These are phyloP conservation scores for Perkinsus chesapeaki DNA, from an alignment of 169 alveolate genomes.

Conservation along the genomic window DNA sequence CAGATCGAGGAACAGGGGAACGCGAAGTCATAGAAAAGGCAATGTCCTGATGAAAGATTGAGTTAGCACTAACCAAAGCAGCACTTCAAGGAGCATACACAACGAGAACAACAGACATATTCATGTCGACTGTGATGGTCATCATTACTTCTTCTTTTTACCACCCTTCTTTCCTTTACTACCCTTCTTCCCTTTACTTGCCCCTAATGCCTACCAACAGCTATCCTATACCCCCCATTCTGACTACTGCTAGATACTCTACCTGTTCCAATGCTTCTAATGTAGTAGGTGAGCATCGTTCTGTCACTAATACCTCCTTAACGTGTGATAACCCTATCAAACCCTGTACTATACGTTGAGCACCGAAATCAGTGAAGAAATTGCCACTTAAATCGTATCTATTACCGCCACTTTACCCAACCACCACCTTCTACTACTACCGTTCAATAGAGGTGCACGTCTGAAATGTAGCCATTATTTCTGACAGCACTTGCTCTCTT, in stretches of 20 bases:
- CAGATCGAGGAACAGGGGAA: neutral
- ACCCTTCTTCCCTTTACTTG: conserved; percentile 7
- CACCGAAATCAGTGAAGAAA: conserved; percentile 1
- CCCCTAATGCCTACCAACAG: neutral
- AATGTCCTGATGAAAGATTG: neutral
- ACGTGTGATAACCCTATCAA: neutral
- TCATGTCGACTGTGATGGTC: neutral
- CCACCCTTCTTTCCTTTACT: conserved; percentile 3
- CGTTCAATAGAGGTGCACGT: neutral
- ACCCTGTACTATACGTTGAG: neutral
- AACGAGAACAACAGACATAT: neutral
- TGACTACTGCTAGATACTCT: neutral
- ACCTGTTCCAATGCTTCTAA: conserved; percentile 8
- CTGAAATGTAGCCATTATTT: neutral
- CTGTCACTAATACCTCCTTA: conserved; percentile 3
- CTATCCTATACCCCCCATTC: neutral
- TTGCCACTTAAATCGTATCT: neutral
- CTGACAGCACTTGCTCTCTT: neutral
- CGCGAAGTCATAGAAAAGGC: neutral
- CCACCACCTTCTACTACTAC: neutral
- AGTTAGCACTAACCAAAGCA: neutral
- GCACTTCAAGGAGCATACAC: neutral
- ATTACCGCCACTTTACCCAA: neutral
- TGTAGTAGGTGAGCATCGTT: conserved; percentile 4
- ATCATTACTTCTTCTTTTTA: neutral